Conservation (phyloP, 306 rosid genomes). For the Vigna hirtella region DNA sequence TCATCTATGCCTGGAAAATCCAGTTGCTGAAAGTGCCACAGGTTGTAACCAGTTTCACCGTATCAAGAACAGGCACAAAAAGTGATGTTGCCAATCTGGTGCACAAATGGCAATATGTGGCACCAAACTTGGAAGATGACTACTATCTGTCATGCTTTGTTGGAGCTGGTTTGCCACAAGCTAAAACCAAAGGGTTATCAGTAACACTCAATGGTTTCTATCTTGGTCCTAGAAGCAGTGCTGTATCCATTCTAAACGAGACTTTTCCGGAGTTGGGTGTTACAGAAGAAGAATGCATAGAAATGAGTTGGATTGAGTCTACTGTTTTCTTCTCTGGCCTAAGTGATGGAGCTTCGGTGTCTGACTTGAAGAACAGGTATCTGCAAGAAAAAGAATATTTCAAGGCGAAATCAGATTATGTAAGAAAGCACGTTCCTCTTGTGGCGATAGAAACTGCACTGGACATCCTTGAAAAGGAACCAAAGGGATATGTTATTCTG, state of each 20-base stretch:
- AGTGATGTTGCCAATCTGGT: conserved; percentile 55
- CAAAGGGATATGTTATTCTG: conserved; percentile 63
- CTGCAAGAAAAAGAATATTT: conserved; percentile 56
- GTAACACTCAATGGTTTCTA: conserved; percentile 63
- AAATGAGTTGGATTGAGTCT: conserved; percentile 88
- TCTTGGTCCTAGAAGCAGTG: conserved; percentile 53
- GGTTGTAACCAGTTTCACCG: conserved; percentile 55
- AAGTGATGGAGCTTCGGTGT: conserved; percentile 46
- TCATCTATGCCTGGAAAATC: conserved; percentile 81
- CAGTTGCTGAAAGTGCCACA: conserved; percentile 59
- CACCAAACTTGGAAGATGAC: conserved; percentile 60
- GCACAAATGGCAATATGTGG: conserved; percentile 72
- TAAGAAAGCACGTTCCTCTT: conserved; percentile 49
- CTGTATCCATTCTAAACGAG: conserved; percentile 47
- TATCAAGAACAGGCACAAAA: conserved; percentile 59
- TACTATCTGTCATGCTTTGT: conserved; percentile 72
- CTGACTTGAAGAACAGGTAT: conserved; percentile 62
- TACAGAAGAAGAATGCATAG: conserved; percentile 57
- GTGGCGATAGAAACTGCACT: conserved; percentile 57
- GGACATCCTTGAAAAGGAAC: conserved; percentile 60
- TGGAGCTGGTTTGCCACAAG: conserved; percentile 71
- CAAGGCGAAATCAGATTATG: conserved; percentile 82
- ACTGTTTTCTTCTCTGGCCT: conserved; percentile 69
- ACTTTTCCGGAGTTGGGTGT: conserved; percentile 61
- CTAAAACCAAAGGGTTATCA: conserved; percentile 54